Conservation (phyloP, 2,329 filamentous ascomycete species). For the Pseudocercospora fuligena region DNA sequence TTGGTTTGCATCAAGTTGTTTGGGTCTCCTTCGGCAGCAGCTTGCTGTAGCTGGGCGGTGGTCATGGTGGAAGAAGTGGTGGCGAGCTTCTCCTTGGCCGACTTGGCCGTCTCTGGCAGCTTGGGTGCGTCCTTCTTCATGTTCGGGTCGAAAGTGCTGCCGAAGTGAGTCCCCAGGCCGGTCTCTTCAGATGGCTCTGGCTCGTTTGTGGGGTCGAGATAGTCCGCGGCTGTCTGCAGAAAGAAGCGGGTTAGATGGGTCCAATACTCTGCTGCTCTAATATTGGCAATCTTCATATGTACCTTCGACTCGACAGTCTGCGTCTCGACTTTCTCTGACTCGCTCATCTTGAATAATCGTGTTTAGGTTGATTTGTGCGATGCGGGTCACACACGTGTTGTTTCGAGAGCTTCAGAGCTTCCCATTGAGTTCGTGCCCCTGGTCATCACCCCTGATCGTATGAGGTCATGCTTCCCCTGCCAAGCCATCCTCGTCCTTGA, state of each 20-base stretch:
- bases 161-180: conserved; percentile 28
- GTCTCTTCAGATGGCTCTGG: conserved; percentile 27
- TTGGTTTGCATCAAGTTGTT: conserved; percentile 20
- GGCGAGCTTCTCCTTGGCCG: conserved; percentile 21
- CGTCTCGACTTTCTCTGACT: background rate
- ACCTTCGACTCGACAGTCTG: conserved; percentile 19
- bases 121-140: conserved; percentile 24
- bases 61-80: conserved; percentile 25
- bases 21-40: conserved; percentile 26
- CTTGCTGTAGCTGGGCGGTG: conserved; percentile 26
- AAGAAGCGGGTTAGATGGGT: conserved; percentile 5
- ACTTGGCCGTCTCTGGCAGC: conserved; percentile 11
- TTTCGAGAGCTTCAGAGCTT: background rate
- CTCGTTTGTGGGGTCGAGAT: conserved; percentile 23
- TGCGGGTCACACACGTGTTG: background rate
- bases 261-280: background rate
- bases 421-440: no score
- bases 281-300: background rate
- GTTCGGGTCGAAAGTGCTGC: conserved; percentile 23
- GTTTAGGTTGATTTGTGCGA: background rate
- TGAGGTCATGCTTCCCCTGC: no score
- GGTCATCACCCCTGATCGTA: no score
- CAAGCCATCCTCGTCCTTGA: no score
- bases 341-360: background rate
- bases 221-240: conserved; percentile 23